Conservation (phyloP, 78 protist species). For the Dictyostelium firmibasis region DNA sequence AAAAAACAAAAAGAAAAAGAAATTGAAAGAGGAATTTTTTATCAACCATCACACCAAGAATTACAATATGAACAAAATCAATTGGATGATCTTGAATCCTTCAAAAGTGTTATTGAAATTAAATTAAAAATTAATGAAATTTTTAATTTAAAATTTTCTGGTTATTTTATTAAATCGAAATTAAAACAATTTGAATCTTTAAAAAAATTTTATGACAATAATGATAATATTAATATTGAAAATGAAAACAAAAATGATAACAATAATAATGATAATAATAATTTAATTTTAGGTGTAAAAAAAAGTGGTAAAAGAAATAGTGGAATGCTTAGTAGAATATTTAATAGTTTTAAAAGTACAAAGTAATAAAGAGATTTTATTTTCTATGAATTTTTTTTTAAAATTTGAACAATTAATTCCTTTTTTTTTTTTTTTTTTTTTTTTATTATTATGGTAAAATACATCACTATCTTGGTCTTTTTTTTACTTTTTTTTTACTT, state of each 20-base stretch:
- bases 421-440: not conserved
- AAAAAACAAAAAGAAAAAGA: not conserved
- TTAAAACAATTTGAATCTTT: not conserved
- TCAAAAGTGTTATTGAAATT: not conserved
- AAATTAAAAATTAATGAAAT: conserved; percentile 1
- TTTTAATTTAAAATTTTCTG: not conserved
- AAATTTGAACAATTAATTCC: not conserved
- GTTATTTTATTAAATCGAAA: not conserved
- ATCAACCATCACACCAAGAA: not conserved
- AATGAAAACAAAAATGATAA: not conserved
- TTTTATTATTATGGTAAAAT: not conserved
- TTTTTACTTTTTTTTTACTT: not conserved
- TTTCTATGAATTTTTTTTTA: not conserved
- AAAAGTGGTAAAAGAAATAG: not conserved
- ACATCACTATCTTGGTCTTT: not conserved
- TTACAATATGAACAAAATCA: not conserved
- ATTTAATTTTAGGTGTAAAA: not conserved
- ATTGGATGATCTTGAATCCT: not conserved
- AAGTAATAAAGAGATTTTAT: not conserved
- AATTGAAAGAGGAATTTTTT: not conserved
- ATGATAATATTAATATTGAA: not conserved
- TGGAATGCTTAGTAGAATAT: not conserved
- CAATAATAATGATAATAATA: not conserved
- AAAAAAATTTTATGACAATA: not conserved
- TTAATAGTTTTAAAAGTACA: not conserved